Evolutionary conservation across 768 basidiomycete species (phyloP).

Genomic region (Boletellus emodensis): DNA sequence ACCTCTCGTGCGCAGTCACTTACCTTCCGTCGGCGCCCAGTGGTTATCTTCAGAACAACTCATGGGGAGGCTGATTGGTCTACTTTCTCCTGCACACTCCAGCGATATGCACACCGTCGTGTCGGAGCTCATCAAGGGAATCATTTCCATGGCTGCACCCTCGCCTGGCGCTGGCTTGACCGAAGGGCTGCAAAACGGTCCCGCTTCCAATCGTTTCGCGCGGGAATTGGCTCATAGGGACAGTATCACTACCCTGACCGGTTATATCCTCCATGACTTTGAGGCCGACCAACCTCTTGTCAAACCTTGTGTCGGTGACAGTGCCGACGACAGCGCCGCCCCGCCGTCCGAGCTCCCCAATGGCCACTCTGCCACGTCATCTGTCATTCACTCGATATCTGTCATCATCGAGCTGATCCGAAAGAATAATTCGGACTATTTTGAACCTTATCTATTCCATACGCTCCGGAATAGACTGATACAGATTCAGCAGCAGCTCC

Average conservation of each 20-base stretch:
- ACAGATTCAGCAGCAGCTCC: constrained; percentile 72
- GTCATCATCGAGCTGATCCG: constrained; percentile 92
- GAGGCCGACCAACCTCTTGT: constrained; percentile 19
- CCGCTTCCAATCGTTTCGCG: constrained; percentile 82
- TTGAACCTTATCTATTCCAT: constrained; percentile 96
- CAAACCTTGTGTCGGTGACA: constrained; percentile 11
- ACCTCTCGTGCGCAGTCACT: constrained; percentile 28
- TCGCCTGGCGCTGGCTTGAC: constrained; percentile 74
- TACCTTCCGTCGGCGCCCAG: constrained; percentile 41
- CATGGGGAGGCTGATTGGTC: constrained; percentile 73
- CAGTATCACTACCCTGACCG: constrained; percentile 65
- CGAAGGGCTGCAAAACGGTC: constrained; percentile 63
- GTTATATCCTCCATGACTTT: constrained; percentile 75
- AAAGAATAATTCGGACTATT: constrained; percentile 98
- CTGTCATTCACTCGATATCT: constrained; percentile 80
- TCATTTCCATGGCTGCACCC: constrained; percentile 91
- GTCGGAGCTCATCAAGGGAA: constrained; percentile 88
- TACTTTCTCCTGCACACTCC: constrained; percentile 75
- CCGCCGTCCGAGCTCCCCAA: constrained; percentile 26
- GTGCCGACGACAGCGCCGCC: constrained; percentile 9
- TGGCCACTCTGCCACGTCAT: constrained; percentile 62
- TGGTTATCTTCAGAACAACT: constrained; percentile 87
- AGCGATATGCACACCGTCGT: constrained; percentile 81
- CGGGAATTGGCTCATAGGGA: constrained; percentile 77
- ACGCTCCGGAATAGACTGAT: constrained; percentile 89